A percentile compares a stretch with the other conserved stretches of the same genome.
Conservation (phyloP, 2,329 filamentous ascomycete species). For the Bipolaris victoriae region DNA sequence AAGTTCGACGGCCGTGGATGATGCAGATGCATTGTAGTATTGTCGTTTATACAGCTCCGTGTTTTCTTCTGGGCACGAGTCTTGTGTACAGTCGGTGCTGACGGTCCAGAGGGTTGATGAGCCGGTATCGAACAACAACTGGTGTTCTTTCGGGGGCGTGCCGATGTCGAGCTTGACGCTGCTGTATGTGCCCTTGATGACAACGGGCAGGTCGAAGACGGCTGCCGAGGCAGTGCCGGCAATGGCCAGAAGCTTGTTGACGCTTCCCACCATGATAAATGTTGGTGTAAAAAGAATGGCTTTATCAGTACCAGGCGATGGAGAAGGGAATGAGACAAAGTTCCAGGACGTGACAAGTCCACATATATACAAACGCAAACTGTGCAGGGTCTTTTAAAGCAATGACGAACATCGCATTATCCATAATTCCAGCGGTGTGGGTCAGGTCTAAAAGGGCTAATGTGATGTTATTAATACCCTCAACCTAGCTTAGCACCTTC, state of each 20-base stretch:
- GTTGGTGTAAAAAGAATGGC: neutral
- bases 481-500: no score
- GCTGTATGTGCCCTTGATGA: slow-evolving; percentile 14
- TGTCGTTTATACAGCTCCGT: slow-evolving; percentile 11
- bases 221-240: slow-evolving; percentile 16
- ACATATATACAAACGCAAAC: no score
- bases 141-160: slow-evolving; percentile 23
- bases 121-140: slow-evolving; percentile 26
- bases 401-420: no score
- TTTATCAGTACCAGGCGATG: neutral
- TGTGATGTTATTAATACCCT: no score
- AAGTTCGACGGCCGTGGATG: slow-evolving; percentile 18
- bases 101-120: slow-evolving; percentile 21
- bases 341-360: neutral
- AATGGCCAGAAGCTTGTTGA: slow-evolving; percentile 1
- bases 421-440: no score
- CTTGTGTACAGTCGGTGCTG: slow-evolving; percentile 21
- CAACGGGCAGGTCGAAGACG: slow-evolving; percentile 23
- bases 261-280: neutral
- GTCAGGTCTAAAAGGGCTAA: no score
- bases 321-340: no score
- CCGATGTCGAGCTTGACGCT: slow-evolving; percentile 11
- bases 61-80: slow-evolving; percentile 17
- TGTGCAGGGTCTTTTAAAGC: no score
- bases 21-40: slow-evolving; percentile 21